Evolutionary conservation across 164 flowering plant species (phyloP), one percentile per base, ranked within the genome.

Genomic region (Dillenia suffruticosa): DNA sequence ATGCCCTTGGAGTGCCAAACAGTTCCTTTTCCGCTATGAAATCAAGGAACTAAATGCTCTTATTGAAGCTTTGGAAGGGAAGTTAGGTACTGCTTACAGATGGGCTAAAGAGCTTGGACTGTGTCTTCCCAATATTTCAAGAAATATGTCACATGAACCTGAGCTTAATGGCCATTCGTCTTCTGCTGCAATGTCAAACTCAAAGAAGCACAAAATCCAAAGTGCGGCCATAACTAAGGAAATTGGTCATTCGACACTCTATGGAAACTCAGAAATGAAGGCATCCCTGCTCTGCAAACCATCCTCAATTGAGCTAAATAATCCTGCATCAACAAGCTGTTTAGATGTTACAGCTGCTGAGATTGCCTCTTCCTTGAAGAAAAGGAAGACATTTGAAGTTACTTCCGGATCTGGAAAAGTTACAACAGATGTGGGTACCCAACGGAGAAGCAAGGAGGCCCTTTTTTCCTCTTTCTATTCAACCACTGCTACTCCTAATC

Each of bases 81-180:
- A 89, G 70, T 61, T 87, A 63, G 82, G 86, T 77, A 81, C 97
- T 12, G 66, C 83, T 19, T 74, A 82, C 73, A 76, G 79, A 77
- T 90, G 96, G 97, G 94, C 92, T 56, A 81, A 70, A 63, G 79
- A 81, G 70, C 84, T 87, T 57, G 87, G 90, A 56, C 68, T 93
- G 62, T 53, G 76, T 54, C 67, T 93, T 32, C 70, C 82, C 16
- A 66, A 64, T 66, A 68, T 78, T 56, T 67, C 83, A 24, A 81
- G 70, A 70, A 81, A 71, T 9, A 81, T 68, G 12, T 19, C 51
- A 19, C 71, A 59, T 44, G 60, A 59, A 32, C 46, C 70, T 0
- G 26, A 52, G 16, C 53, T 49, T 46, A 57, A 17, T 19, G 44
- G 43, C 55, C 48, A 54, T 46, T 58, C 52, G 54, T 62, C 69